Conservation (phyloP, 192 early-diverging fungal genomes). For the Funneliformis geosporum region DNA sequence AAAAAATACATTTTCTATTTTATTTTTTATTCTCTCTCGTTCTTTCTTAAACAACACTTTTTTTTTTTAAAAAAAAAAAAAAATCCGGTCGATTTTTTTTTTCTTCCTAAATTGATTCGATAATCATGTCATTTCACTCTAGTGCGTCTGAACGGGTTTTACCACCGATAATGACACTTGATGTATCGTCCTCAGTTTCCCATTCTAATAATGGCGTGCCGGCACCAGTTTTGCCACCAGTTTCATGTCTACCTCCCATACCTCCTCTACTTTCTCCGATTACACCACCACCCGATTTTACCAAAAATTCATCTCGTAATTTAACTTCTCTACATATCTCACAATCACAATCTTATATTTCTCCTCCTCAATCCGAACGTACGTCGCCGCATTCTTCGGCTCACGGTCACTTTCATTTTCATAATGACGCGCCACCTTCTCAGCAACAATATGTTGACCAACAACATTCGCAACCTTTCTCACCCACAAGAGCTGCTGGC, state of each 20-base stretch:
- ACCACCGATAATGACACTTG: conserved; percentile 7
- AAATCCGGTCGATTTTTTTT: too few relatives aligned
- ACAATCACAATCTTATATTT: not conserved
- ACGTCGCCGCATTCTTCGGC: too few relatives aligned
- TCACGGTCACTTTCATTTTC: too few relatives aligned
- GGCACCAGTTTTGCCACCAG: conserved; percentile 33
- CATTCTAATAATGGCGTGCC: not conserved
- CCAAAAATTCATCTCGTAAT: conserved; percentile 12
- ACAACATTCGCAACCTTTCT: not conserved
- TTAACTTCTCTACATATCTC: not conserved
- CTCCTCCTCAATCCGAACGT: too few relatives aligned
- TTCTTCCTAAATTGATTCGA: too few relatives aligned
- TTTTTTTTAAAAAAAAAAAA: too few relatives aligned
- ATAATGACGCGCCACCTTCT: not conserved
- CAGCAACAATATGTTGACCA: too few relatives aligned
- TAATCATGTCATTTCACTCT: not conserved
- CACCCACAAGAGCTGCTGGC: not conserved
- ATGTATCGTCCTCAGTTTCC: not conserved
- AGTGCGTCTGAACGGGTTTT: not conserved
- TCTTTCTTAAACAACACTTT: too few relatives aligned
- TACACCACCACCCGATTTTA: conserved; percentile 1
- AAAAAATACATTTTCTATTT: too few relatives aligned
- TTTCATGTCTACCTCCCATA: conserved; percentile 29
- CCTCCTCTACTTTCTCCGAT: conserved; percentile 7
- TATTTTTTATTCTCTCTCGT: too few relatives aligned